Percentiles rank a stretch among this genome's conserved stretches.
Conservation (phyloP, 768 basidiomycete genomes). For the Pisolithus orientalis region DNA sequence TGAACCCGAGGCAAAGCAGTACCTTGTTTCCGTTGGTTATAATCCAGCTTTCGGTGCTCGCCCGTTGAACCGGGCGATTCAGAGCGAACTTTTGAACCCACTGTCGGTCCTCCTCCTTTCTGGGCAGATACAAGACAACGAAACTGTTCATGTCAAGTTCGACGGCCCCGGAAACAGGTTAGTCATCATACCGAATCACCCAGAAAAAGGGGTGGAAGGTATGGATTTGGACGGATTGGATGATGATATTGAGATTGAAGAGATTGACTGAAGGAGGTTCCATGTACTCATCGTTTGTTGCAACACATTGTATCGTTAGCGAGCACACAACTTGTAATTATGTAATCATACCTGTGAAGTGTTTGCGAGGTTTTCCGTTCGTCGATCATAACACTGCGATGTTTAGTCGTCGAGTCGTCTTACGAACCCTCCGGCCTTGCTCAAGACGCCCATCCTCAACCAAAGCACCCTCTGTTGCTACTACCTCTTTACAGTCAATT, state of each 20-base stretch:
- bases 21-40: slow-evolving; percentile 71
- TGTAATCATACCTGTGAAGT: not conserved
- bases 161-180: slow-evolving; percentile 80
- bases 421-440: slow-evolving; percentile 12
- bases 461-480: slow-evolving; percentile 8
- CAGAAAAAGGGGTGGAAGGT: slow-evolving; percentile 40
- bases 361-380: slow-evolving; percentile 1
- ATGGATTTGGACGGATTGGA: slow-evolving; percentile 58
- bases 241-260: slow-evolving; percentile 50
- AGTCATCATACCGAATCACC: slow-evolving; percentile 78
- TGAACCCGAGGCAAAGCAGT: slow-evolving; percentile 70
- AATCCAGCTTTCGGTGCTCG: slow-evolving; percentile 85
- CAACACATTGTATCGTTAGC: not conserved
- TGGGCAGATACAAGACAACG: slow-evolving; percentile 75
- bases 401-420: slow-evolving; percentile 23
- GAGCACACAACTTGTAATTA: not conserved
- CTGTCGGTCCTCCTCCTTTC: slow-evolving; percentile 81
- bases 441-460: slow-evolving; percentile 21
- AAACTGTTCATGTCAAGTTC: slow-evolving; percentile 67
- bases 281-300: not conserved
- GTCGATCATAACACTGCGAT: slow-evolving; percentile 12
- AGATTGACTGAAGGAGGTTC: slow-evolving; percentile 43
- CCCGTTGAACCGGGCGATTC: slow-evolving; percentile 87
- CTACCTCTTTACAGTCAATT: slow-evolving; percentile 2
- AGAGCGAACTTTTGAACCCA: slow-evolving; percentile 89